These are phyloP conservation scores for Logfia minima DNA, from an alignment of 129 eudicot genomes.

Conservation along the genomic window DNA sequence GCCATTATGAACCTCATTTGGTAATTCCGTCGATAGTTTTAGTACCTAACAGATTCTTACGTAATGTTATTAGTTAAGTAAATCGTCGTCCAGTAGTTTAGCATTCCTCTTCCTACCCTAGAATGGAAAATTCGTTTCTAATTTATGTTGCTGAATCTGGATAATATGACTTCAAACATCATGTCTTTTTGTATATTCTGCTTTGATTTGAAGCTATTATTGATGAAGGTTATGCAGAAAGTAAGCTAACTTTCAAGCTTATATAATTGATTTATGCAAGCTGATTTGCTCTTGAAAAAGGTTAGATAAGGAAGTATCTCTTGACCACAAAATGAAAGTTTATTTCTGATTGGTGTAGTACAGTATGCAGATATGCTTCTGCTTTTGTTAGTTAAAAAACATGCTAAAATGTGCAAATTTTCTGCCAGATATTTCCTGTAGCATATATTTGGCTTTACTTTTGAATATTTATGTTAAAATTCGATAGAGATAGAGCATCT, in stretches of 20 bases:
- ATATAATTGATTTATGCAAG: constrained; percentile 13
- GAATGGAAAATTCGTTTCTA: background rate
- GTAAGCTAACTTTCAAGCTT: constrained; percentile 12
- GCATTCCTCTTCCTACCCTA: background rate
- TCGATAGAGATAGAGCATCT: constrained; percentile 32
- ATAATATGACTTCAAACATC: background rate
- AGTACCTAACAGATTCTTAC: constrained; percentile 19
- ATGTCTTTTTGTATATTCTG: constrained; percentile 31
- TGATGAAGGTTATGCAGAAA: constrained; percentile 20
- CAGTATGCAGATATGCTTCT: background rate
- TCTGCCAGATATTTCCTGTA: background rate
- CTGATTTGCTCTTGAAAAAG: constrained; percentile 19
- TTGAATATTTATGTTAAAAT: constrained; percentile 13
- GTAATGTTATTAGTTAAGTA: constrained; percentile 7
- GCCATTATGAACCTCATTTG: background rate
- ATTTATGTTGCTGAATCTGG: constrained; percentile 21
- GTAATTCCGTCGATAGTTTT: background rate
- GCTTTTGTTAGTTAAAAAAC: constrained; percentile 18
- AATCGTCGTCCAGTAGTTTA: background rate
- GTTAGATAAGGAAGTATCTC: constrained; percentile 20
- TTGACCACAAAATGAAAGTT: constrained; percentile 18
- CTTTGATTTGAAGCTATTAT: constrained; percentile 27
- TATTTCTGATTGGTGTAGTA: background rate
- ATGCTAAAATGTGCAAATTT: background rate
- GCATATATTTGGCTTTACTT: constrained; percentile 13